Evolutionary conservation across 306 rosid genomes (phyloP).

Genomic region (Mimosa pudica): DNA sequence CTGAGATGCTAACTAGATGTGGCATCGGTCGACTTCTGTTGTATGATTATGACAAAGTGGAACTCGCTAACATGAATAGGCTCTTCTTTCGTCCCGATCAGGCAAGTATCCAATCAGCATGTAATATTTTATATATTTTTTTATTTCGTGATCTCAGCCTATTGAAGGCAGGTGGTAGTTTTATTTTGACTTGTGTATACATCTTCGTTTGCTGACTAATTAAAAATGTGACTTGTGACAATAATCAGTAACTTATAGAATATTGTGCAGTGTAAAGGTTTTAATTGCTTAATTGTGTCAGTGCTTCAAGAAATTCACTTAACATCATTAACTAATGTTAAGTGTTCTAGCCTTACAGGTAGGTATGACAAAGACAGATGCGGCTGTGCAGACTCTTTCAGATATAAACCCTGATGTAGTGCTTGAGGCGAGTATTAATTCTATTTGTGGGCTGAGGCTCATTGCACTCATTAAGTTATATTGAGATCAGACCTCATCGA

Average conservation of each 20-base stretch:
- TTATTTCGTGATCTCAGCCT: conserved; percentile 2
- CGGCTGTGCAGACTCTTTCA: conserved; percentile 89
- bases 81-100: conserved; percentile 98
- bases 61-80: conserved; percentile 97
- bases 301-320: conserved; percentile 34
- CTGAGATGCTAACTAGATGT: conserved; percentile 97
- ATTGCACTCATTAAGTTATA: conserved; percentile 7
- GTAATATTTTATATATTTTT: not conserved
- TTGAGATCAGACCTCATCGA: conserved; percentile 10
- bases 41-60: conserved; percentile 98
- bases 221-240: conserved; percentile 22
- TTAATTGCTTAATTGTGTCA: not conserved
- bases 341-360: conserved; percentile 50
- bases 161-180: conserved; percentile 23
- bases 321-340: conserved; percentile 26
- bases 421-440: conserved; percentile 64
- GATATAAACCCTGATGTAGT: conserved; percentile 96
- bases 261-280: not conserved
- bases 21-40: conserved; percentile 96
- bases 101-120: conserved; percentile 44
- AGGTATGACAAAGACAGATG: conserved; percentile 98
- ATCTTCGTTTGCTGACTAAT: conserved; percentile 12
- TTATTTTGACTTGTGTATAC: conserved; percentile 9
- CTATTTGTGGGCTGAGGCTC: conserved; percentile 16
- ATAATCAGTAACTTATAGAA: conserved; percentile 3